These are phyloP conservation scores for Gymnopus androsaceus DNA, from an alignment of 1,284 basidiomycete genomes.

Conservation along the genomic window DNA sequence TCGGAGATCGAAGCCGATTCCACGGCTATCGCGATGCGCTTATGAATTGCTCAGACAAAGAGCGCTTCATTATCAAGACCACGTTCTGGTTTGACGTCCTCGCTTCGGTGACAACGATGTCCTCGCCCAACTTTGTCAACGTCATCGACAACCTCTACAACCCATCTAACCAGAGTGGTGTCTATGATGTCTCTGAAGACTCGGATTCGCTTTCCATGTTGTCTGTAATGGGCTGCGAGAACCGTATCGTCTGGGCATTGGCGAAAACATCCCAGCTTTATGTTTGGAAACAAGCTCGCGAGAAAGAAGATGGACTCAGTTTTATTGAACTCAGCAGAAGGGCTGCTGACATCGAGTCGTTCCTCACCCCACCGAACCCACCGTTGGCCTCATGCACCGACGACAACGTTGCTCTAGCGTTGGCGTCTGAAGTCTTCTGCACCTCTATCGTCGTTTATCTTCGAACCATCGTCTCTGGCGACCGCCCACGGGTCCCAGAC, in stretches of 20 bases:
- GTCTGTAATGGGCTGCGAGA: constrained; percentile 83
- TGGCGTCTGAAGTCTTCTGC: constrained; percentile 73
- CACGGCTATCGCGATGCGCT: constrained; percentile 48
- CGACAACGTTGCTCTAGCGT: constrained; percentile 35
- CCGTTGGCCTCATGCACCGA: background rate
- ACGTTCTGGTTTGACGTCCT: constrained; percentile 86
- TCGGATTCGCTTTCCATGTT: constrained; percentile 59
- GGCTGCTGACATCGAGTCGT: constrained; percentile 53
- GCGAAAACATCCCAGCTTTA: constrained; percentile 72
- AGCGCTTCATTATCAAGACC: constrained; percentile 74
- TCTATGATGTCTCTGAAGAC: constrained; percentile 35
- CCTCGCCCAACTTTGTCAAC: constrained; percentile 56
- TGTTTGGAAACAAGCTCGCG: constrained; percentile 58
- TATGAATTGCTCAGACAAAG: constrained; percentile 44
- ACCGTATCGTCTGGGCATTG: constrained; percentile 73
- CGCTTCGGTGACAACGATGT: constrained; percentile 66
- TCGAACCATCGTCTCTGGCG: constrained; percentile 69
- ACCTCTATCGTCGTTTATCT: constrained; percentile 73
- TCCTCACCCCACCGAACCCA: constrained; percentile 2
- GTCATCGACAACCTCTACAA: constrained; percentile 61
- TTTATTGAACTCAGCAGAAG: constrained; percentile 57
- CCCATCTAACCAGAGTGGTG: constrained; percentile 36
- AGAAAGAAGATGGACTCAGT: constrained; percentile 46
- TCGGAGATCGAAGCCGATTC: constrained; percentile 34
- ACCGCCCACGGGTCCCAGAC: constrained; percentile 62